Percentiles rank a stretch among this genome's conserved stretches.
Conservation (phyloP, 225 moss, liverwort and hornwort genomes). For the Neckera pumila region DNA sequence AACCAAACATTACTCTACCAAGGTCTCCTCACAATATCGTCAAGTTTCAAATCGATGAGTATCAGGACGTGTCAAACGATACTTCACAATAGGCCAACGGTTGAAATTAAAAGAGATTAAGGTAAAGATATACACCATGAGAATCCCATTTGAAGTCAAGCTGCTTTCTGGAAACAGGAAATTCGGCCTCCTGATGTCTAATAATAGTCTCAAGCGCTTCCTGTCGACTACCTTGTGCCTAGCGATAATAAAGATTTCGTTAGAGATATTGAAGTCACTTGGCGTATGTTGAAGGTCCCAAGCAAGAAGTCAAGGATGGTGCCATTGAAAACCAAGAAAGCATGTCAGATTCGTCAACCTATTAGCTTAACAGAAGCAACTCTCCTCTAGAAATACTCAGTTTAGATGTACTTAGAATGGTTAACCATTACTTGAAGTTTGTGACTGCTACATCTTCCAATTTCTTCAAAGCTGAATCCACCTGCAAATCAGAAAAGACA, state of each 20-base stretch:
- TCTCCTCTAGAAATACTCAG: neutral
- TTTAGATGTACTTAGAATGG: neutral
- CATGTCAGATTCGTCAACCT: neutral
- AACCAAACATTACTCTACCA: neutral
- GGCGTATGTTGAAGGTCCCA: neutral
- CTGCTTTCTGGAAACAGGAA: conserved; percentile 78
- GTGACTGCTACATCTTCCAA: conserved; percentile 41
- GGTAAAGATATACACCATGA: conserved; percentile 39
- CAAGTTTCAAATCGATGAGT: neutral
- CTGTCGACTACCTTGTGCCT: conserved; percentile 50
- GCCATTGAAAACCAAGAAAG: neutral
- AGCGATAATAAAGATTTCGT: neutral
- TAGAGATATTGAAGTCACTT: conserved; percentile 14
- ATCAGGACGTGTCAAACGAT: neutral
- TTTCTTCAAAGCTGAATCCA: conserved; percentile 36
- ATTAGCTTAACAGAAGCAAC: neutral
- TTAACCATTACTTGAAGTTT: conserved; percentile 30
- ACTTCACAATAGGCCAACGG: neutral
- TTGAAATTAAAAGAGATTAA: neutral
- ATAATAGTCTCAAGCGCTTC: conserved; percentile 51
- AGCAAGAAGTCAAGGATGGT: neutral
- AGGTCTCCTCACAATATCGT: neutral
- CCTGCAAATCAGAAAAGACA: conserved; percentile 16
- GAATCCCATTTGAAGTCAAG: conserved; percentile 43
- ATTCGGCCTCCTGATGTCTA: conserved; percentile 65